Evolutionary conservation across 179 eudicot genomes (phyloP).

Genomic region (Gypsophila paniculata): DNA sequence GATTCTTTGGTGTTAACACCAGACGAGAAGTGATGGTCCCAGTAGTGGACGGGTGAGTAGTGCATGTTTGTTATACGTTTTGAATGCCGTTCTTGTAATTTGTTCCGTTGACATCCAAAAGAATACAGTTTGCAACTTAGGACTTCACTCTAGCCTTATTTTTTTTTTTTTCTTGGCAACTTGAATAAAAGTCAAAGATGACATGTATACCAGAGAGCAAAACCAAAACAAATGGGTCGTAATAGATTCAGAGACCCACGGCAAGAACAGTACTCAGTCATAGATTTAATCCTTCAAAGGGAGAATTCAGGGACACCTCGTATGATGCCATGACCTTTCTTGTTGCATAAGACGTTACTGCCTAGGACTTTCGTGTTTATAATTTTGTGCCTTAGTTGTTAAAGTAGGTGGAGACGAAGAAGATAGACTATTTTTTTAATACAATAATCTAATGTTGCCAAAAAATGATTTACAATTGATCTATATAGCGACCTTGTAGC

Average conservation of each 20-base stretch:
- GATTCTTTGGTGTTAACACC: no score
- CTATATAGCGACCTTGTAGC: no score
- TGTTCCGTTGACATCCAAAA: neutral
- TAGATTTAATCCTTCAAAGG: neutral
- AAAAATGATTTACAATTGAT: no score
- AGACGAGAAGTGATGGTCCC: no score
- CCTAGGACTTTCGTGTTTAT: no score
- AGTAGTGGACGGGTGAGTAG: no score
- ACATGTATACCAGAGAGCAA: no score
- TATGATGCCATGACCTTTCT: neutral
- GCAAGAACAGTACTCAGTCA: neutral
- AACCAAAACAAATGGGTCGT: neutral
- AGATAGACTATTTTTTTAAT: neutral
- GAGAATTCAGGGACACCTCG: neutral
- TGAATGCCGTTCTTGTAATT: neutral
- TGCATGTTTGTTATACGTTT: neutral
- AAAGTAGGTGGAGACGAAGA: neutral
- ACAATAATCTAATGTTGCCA: no score
- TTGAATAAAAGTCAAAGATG: no score
- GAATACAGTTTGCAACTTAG: neutral
- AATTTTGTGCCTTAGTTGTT: neutral
- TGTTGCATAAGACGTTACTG: neutral
- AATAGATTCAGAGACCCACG: neutral
- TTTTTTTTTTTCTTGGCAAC: neutral
- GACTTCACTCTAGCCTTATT: neutral